A percentile compares a stretch with the other conserved stretches of the same genome.
Conservation (phyloP, 2,329 filamentous ascomycete genomes). For the Ophiocordyceps camponoti-leonardi region DNA sequence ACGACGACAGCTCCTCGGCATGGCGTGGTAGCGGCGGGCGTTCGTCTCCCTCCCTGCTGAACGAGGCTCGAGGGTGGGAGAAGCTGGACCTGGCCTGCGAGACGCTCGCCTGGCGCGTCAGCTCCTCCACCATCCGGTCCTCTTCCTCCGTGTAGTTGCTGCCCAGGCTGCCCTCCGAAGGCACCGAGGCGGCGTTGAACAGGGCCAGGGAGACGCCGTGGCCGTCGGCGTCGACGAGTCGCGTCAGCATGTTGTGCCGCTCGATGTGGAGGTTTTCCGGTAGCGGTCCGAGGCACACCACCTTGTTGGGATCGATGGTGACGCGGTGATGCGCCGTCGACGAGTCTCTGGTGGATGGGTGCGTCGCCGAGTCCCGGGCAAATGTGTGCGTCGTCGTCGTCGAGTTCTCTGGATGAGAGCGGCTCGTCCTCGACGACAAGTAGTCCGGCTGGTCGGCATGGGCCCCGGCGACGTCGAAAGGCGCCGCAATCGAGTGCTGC, state of each 20-base stretch:
- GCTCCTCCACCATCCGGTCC: constrained; percentile 16
- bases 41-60: background rate
- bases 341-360: background rate
- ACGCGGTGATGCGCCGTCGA: constrained; percentile 20
- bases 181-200: constrained; percentile 3
- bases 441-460: constrained; percentile 2
- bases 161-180: constrained; percentile 24
- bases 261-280: constrained; percentile 26
- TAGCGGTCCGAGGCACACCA: constrained; percentile 37
- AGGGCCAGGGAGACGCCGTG: background rate
- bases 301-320: constrained; percentile 32
- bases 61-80: background rate
- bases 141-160: constrained; percentile 42
- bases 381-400: background rate
- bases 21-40: background rate
- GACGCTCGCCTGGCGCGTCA: constrained; percentile 9
- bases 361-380: background rate
- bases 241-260: constrained; percentile 4
- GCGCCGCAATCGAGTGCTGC: constrained; percentile 8
- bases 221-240: constrained; percentile 2
- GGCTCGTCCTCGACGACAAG: background rate
- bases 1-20: background rate
- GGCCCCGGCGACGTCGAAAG: constrained; percentile 6
- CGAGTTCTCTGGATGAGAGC: constrained; percentile 3
- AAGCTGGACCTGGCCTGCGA: constrained; percentile 1